phyloP scores from a whole-genome alignment of 2,329 filamentous ascomycete species.

The Hypocrella siamensis region DNA sequence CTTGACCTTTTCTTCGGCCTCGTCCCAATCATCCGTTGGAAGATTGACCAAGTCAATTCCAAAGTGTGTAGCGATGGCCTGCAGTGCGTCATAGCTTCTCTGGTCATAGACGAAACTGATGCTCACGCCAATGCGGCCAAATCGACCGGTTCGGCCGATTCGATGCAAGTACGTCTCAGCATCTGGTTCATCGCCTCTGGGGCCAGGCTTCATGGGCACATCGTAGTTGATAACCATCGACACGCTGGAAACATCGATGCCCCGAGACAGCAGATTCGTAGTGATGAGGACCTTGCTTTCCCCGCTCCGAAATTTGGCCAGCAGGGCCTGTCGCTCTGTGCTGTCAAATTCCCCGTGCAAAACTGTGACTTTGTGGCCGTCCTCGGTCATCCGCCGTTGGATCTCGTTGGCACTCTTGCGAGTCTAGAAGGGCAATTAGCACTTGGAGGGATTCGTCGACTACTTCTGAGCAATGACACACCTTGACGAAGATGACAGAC shows the following conservation, averaged over 20 bases:
- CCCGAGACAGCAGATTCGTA: slow-evolving; percentile 89
- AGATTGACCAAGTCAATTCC: slow-evolving; percentile 67
- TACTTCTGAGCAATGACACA: slow-evolving; percentile 20
- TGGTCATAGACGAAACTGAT: slow-evolving; percentile 89
- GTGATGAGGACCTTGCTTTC: slow-evolving; percentile 93
- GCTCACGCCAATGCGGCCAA: slow-evolving; percentile 89
- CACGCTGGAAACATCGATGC: slow-evolving; percentile 81
- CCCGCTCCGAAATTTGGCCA: slow-evolving; percentile 75
- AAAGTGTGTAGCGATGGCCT: slow-evolving; percentile 67
- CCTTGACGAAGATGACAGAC: slow-evolving; percentile 95
- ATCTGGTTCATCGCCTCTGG: slow-evolving; percentile 67
- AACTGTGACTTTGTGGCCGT: slow-evolving; percentile 84
- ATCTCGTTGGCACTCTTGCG: slow-evolving; percentile 77
- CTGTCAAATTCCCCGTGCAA: slow-evolving; percentile 83
- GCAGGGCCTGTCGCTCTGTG: slow-evolving; percentile 62
- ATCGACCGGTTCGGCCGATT: slow-evolving; percentile 91
- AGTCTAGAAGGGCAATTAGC: slow-evolving; percentile 36
- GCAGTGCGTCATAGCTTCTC: slow-evolving; percentile 64
- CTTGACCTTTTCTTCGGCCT: slow-evolving; percentile 71
- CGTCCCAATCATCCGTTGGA: slow-evolving; percentile 79
- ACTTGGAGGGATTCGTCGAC: background rate
- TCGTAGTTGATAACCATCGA: slow-evolving; percentile 99
- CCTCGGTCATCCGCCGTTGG: slow-evolving; percentile 66
- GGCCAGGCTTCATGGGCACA: slow-evolving; percentile 47
- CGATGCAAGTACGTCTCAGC: slow-evolving; percentile 94